Evolutionary conservation across 768 basidiomycete species (phyloP).

Genomic region (Artomyces pyxidatus): DNA sequence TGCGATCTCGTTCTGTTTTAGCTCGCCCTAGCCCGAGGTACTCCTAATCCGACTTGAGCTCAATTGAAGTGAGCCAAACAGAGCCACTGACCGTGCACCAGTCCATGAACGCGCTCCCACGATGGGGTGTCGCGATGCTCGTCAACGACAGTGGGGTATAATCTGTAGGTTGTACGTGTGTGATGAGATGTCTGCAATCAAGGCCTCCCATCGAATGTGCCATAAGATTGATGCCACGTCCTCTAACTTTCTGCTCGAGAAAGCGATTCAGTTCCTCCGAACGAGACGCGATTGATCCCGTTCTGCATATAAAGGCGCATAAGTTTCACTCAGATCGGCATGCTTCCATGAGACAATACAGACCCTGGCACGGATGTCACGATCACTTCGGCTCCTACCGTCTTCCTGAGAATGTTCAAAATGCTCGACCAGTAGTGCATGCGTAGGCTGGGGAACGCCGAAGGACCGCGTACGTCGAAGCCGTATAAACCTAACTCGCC

Average conservation of each 20-base stretch:
- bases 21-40: slow-evolving; percentile 79
- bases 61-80: background rate
- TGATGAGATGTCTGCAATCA: slow-evolving; percentile 89
- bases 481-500: slow-evolving; percentile 84
- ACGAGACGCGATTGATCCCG: slow-evolving; percentile 81
- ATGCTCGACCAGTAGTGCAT: slow-evolving; percentile 95
- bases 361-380: slow-evolving; percentile 92
- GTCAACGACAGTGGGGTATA: slow-evolving; percentile 87
- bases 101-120: slow-evolving; percentile 98
- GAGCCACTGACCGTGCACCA: slow-evolving; percentile 76
- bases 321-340: too few relatives aligned
- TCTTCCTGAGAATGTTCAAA: slow-evolving; percentile 67
- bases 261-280: slow-evolving; percentile 68
- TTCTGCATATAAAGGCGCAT: slow-evolving; percentile 39
- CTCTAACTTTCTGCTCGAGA: slow-evolving; percentile 55
- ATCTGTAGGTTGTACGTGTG: slow-evolving; percentile 70
- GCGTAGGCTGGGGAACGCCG: slow-evolving; percentile 71
- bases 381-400: slow-evolving; percentile 88
- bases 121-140: slow-evolving; percentile 87
- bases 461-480: slow-evolving; percentile 84
- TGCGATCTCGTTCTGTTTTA: background rate
- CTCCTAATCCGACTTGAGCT: slow-evolving; percentile 37
- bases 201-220: slow-evolving; percentile 98
- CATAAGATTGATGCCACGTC: slow-evolving; percentile 83
- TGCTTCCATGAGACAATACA: slow-evolving; percentile 20